These are phyloP conservation scores for Ophiostoma montium DNA, from an alignment of 2,329 filamentous ascomycete genomes.

Conservation along the genomic window DNA sequence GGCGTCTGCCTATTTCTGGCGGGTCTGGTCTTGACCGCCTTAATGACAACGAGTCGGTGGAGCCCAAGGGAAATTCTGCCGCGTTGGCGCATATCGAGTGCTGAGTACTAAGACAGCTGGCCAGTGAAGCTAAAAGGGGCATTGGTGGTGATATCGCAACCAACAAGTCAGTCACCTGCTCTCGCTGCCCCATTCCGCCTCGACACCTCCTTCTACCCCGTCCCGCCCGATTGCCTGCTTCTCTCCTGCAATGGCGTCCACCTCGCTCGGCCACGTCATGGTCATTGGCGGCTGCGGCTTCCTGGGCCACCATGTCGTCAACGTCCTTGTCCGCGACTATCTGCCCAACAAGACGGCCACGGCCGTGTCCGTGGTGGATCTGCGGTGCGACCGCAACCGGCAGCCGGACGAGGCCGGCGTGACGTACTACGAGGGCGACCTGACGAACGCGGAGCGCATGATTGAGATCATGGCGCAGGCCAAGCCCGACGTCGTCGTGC, in stretches of 20 bases:
- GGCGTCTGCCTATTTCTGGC: too few species aligned
- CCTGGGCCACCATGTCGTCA: conserved; percentile 69
- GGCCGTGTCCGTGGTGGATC: conserved; percentile 56
- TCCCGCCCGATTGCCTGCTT: background rate
- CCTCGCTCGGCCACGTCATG: conserved; percentile 52
- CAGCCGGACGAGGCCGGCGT: conserved; percentile 39
- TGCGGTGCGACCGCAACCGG: conserved; percentile 57
- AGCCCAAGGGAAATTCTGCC: background rate
- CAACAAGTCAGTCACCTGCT: background rate
- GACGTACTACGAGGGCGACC: conserved; percentile 62
- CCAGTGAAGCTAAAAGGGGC: background rate
- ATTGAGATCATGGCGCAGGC: conserved; percentile 48
- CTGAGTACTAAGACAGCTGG: background rate
- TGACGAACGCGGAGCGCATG: conserved; percentile 52
- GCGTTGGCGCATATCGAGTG: background rate
- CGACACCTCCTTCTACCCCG: background rate
- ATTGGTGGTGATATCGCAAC: background rate
- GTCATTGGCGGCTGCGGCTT: conserved; percentile 78
- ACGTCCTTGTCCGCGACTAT: conserved; percentile 51
- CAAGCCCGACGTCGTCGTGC: conserved; percentile 72
- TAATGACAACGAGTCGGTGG: background rate
- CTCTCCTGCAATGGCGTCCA: conserved; percentile 18
- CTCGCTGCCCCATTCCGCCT: too few species aligned
- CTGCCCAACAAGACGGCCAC: conserved; percentile 23
- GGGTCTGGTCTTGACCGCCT: background rate